These are phyloP conservation scores for Yamadazyma paraphyllophila DNA, from an alignment of 805 yeast species.

Conservation along the genomic window DNA sequence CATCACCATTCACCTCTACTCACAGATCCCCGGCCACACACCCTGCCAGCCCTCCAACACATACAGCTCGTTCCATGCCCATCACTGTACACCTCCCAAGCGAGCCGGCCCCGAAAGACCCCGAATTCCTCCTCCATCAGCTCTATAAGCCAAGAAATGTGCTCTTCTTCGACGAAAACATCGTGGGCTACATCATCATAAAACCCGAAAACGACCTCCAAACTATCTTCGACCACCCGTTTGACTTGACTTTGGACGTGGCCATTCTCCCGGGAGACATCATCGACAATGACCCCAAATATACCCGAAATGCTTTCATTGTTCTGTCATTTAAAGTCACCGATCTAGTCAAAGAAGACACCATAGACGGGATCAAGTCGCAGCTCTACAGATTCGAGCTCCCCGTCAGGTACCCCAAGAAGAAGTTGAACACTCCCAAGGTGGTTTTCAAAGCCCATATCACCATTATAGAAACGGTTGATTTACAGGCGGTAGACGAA, in stretches of 20 bases:
- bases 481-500: neutral
- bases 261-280: conserved; percentile 14
- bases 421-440: conserved; percentile 26
- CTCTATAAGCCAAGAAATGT: conserved; percentile 2
- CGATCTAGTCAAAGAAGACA: neutral
- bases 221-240: neutral
- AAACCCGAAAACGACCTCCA: neutral
- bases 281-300: conserved; percentile 10
- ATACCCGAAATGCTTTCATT: neutral
- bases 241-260: conserved; percentile 7
- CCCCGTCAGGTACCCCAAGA: conserved; percentile 30
- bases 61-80: neutral
- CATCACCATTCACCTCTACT: no score
- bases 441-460: conserved; percentile 20
- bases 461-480: conserved; percentile 13
- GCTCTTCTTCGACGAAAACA: conserved; percentile 8
- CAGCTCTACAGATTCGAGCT: conserved; percentile 29
- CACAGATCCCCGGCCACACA: no score
- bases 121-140: conserved; percentile 2
- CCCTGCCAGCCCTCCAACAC: no score
- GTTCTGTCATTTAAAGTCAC: conserved; percentile 1
- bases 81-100: conserved; percentile 4
- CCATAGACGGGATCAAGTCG: neutral
- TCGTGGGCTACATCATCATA: conserved; percentile 5
- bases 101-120: neutral